Evolutionary conservation across 495 filamentous ascomycete species (phyloP).

Genomic region (Penicillium tannophilum): DNA sequence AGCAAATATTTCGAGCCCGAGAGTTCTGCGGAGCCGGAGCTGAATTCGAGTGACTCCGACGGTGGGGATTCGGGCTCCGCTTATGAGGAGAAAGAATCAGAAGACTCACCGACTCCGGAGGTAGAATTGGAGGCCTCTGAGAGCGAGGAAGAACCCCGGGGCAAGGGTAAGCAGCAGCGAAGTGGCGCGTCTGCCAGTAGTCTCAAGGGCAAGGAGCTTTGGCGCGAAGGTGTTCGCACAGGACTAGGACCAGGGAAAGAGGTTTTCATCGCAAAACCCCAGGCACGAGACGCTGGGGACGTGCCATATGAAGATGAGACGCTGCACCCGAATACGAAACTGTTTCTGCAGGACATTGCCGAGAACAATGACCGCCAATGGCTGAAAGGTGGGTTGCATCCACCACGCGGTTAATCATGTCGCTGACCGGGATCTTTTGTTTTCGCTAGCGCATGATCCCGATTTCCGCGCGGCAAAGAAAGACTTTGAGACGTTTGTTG

Average conservation of each 20-base stretch:
- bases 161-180: conserved; percentile 19
- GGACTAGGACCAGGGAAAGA: conserved; percentile 63
- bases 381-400: conserved; percentile 65
- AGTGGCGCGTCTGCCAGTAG: conserved; percentile 10
- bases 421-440: conserved; percentile 16
- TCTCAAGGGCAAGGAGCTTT: conserved; percentile 53
- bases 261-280: conserved; percentile 69
- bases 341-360: conserved; percentile 74
- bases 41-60: conserved; percentile 25
- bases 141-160: conserved; percentile 12
- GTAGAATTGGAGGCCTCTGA: conserved; percentile 23
- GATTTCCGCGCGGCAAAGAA: conserved; percentile 75
- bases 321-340: conserved; percentile 79
- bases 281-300: conserved; percentile 66
- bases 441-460: conserved; percentile 62
- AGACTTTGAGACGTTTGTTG: conserved; percentile 78
- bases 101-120: conserved; percentile 19
- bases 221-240: conserved; percentile 58
- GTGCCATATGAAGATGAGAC: conserved; percentile 67
- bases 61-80: conserved; percentile 30
- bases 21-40: conserved; percentile 33
- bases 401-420: conserved; percentile 6
- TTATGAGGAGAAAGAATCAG: conserved; percentile 27
- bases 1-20: conserved; percentile 58
- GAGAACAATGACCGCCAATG: conserved; percentile 79